phyloP scores from a whole-genome alignment of 2,329 filamentous ascomycete species.

The Alternaria tenuissima region DNA sequence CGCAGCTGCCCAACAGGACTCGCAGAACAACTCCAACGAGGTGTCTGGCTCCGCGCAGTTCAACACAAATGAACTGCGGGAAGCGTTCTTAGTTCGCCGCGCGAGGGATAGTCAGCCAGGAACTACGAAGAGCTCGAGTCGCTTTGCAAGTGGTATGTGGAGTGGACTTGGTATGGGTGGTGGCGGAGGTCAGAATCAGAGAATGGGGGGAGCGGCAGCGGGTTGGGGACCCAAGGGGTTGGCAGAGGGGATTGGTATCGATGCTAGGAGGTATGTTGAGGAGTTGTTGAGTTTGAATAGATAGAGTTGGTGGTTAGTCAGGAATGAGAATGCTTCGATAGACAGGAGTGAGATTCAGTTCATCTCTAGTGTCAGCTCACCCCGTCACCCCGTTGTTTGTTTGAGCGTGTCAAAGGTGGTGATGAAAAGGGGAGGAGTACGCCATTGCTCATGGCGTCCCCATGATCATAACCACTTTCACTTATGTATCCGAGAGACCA shows the following conservation, averaged over 20 bases:
- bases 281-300: constrained; percentile 70
- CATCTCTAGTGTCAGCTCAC: not conserved
- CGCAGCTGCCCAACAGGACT: not conserved
- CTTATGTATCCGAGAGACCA: too few relatives aligned
- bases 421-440: too few relatives aligned
- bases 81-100: constrained; percentile 55
- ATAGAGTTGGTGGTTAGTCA: not conserved
- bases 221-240: constrained; percentile 68
- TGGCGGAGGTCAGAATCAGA: constrained; percentile 28
- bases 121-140: constrained; percentile 23
- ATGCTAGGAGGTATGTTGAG: constrained; percentile 79
- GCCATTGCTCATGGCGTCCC: too few relatives aligned
- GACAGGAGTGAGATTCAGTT: not conserved
- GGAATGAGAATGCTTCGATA: not conserved
- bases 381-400: not conserved
- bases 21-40: constrained; percentile 7
- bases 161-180: constrained; percentile 32
- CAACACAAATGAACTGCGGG: constrained; percentile 45
- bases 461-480: too few relatives aligned
- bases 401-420: not conserved
- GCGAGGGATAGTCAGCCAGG: constrained; percentile 42
- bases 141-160: constrained; percentile 47
- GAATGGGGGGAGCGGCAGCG: constrained; percentile 52
- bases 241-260: constrained; percentile 77
- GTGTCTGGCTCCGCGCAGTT: constrained; percentile 24